Percentiles rank a stretch among this genome's conserved stretches.
phyloP scores from a whole-genome alignment of 345 rosid genomes.

The Lepidium africanum region DNA sequence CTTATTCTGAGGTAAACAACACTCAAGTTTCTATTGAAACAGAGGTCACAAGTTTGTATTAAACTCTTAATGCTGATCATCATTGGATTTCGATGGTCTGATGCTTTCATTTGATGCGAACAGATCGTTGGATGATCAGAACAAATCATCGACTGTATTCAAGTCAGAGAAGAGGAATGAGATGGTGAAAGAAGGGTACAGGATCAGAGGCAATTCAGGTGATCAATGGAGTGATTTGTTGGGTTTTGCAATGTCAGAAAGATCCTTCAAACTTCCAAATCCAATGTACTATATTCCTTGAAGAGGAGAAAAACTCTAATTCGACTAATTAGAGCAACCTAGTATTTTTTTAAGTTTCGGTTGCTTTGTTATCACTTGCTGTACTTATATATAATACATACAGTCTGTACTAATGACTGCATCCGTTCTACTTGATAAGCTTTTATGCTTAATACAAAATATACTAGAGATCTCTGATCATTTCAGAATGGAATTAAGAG shows the following conservation, averaged over 20 bases:
- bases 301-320: not conserved
- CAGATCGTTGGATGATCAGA: conserved; percentile 52
- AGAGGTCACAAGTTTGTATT: not conserved
- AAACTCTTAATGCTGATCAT: not conserved
- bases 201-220: conserved; percentile 78
- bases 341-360: conserved; percentile 6
- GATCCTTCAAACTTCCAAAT: conserved; percentile 86
- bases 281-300: conserved; percentile 75
- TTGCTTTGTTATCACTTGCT: conserved; percentile 2
- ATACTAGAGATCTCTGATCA: not conserved
- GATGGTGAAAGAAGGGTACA: conserved; percentile 57
- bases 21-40: not conserved
- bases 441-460: not conserved
- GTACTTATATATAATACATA: not conserved
- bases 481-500: not conserved
- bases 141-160: conserved; percentile 48
- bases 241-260: conserved; percentile 44
- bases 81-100: not conserved
- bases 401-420: not conserved
- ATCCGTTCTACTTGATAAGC: not conserved
- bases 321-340: not conserved
- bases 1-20: conserved; percentile 64
- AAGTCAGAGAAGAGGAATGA: conserved; percentile 77
- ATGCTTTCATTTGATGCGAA: not conserved
- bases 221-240: conserved; percentile 93